phyloP scores from a whole-genome alignment of 768 basidiomycete species.

The Boletus reticuloceps region DNA sequence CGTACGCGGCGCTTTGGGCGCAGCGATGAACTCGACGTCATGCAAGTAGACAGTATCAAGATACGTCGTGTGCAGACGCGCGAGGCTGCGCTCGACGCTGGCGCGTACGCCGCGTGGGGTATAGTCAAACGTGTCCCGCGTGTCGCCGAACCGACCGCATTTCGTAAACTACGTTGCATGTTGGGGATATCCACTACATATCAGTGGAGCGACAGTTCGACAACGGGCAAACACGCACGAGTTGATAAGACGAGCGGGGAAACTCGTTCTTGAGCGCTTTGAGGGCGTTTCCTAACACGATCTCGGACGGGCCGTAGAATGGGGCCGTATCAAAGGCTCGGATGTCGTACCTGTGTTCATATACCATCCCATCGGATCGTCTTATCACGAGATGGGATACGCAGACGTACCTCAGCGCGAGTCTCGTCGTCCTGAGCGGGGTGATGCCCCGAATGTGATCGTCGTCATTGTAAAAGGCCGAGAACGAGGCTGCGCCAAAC shows the following conservation, averaged over 20 bases:
- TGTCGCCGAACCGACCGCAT: constrained; percentile 70
- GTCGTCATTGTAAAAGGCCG: constrained; percentile 61
- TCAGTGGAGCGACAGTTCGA: too few relatives aligned
- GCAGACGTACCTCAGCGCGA: constrained; percentile 65
- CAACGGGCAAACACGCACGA: constrained; percentile 41
- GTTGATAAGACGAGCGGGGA: constrained; percentile 72
- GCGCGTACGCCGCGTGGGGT: constrained; percentile 59
- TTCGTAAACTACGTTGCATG: constrained; percentile 66
- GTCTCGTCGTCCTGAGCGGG: constrained; percentile 65
- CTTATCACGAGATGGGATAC: neutral
- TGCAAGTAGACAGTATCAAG: constrained; percentile 82
- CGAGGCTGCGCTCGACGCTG: constrained; percentile 64
- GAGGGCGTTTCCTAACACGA: constrained; percentile 67
- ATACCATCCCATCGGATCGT: neutral
- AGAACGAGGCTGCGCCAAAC: constrained; percentile 73
- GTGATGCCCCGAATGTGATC: constrained; percentile 51
- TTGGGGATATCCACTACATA: too few relatives aligned
- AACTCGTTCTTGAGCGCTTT: constrained; percentile 61
- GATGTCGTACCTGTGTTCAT: constrained; percentile 65
- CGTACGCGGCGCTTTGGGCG: constrained; percentile 44
- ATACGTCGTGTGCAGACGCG: constrained; percentile 70
- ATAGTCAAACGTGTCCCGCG: constrained; percentile 65
- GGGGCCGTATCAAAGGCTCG: constrained; percentile 78
- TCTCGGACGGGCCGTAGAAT: constrained; percentile 80
- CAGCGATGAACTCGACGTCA: constrained; percentile 77